phyloP scores from a whole-genome alignment of 2,329 filamentous ascomycete genomes.

The Fusarium agapanthi region DNA sequence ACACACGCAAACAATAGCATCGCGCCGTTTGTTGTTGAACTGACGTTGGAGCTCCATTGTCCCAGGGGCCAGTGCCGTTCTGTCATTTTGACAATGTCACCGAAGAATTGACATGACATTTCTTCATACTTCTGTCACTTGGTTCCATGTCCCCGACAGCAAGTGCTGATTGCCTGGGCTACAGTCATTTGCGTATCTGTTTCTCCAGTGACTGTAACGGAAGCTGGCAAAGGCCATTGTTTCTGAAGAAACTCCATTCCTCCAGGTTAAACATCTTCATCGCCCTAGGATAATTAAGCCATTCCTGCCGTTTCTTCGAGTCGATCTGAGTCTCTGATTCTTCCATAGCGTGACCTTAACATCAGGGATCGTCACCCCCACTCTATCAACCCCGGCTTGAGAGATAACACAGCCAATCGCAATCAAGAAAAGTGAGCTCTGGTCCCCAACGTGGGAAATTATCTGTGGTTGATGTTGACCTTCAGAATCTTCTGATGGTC shows the following conservation, averaged over 20 bases:
- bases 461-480: conserved; percentile 25
- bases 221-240: background rate
- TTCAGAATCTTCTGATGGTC: background rate
- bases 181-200: background rate
- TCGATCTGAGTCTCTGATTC: conserved; percentile 6
- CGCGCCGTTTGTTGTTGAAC: conserved; percentile 3
- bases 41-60: conserved; percentile 10
- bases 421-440: background rate
- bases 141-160: background rate
- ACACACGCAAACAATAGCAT: background rate
- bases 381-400: conserved; percentile 10
- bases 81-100: conserved; percentile 3
- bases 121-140: background rate
- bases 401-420: conserved; percentile 28
- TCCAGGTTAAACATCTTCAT: background rate
- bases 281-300: background rate
- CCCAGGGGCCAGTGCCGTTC: background rate
- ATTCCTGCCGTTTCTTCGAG: conserved; percentile 23
- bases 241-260: conserved; percentile 23
- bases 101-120: background rate
- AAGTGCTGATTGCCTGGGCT: background rate
- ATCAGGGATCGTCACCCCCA: conserved; percentile 21
- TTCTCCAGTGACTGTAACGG: background rate
- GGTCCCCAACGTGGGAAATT: conserved; percentile 40
- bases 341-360: conserved; percentile 7